Evolutionary conservation across 495 filamentous ascomycete species (phyloP).

Genomic region (Xylaria acuta): DNA sequence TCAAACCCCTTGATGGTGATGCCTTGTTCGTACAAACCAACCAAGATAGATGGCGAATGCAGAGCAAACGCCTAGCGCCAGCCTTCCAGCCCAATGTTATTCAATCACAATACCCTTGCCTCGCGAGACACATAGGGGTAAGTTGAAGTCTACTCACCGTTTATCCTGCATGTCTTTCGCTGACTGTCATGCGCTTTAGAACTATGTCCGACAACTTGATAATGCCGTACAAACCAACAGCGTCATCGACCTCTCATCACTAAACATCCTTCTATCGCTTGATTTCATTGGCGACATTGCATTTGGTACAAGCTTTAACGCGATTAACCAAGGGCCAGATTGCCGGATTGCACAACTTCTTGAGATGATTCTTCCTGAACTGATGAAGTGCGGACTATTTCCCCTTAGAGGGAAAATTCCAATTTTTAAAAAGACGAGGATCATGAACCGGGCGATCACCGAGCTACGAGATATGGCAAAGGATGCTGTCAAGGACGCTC

Average conservation of each 20-base stretch:
- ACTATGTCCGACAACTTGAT: constrained; percentile 22
- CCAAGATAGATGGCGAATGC: constrained; percentile 20
- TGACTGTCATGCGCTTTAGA: neutral
- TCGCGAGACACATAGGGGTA: constrained; percentile 19
- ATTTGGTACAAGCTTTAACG: constrained; percentile 21
- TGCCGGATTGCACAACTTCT: constrained; percentile 22
- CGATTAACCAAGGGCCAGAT: constrained; percentile 19
- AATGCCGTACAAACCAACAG: neutral
- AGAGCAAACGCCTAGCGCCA: constrained; percentile 22
- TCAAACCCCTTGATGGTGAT: constrained; percentile 22
- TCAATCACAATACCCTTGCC: constrained; percentile 17
- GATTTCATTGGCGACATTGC: constrained; percentile 28
- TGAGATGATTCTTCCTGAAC: constrained; percentile 25
- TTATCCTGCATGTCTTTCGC: neutral
- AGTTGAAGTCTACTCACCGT: neutral
- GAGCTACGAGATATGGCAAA: constrained; percentile 19
- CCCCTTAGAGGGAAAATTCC: constrained; percentile 17
- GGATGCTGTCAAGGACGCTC: constrained; percentile 23
- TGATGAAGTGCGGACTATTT: constrained; percentile 26
- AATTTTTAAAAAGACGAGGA: constrained; percentile 16
- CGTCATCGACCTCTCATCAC: constrained; percentile 4
- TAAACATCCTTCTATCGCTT: constrained; percentile 24
- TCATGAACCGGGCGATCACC: constrained; percentile 20
- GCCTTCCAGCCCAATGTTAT: constrained; percentile 23
- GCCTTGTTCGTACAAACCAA: constrained; percentile 21